Percentiles rank a stretch among this genome's conserved stretches.
Conservation (phyloP, 164 flowering plant genomes). For the Cinnamomum micranthum region DNA sequence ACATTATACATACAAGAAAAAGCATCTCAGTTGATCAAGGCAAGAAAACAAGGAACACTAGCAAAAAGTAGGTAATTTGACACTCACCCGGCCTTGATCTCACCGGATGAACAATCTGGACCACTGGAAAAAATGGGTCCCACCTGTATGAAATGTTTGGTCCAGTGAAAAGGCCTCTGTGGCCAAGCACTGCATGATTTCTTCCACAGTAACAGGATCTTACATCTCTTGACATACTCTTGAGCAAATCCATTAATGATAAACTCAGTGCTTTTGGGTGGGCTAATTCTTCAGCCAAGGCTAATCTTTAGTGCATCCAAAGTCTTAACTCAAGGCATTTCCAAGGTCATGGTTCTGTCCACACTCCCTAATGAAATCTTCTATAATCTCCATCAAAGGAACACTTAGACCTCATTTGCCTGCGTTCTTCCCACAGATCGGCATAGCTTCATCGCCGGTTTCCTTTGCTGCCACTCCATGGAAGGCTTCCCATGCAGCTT, state of each 20-base stretch:
- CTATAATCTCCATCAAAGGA: slow-evolving; percentile 82
- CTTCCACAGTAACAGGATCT: no score
- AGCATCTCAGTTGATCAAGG: no score
- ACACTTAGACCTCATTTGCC: slow-evolving; percentile 57
- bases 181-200: no score
- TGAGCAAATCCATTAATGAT: slow-evolving; percentile 23
- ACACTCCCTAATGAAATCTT: slow-evolving; percentile 91
- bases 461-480: slow-evolving; percentile 91
- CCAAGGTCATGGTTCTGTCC: slow-evolving; percentile 96
- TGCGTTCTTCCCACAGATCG: slow-evolving; percentile 89
- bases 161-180: no score
- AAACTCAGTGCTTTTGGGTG: slow-evolving; percentile 47
- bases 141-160: no score
- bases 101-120: no score
- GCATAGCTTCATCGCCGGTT: slow-evolving; percentile 82
- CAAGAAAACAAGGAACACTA: no score
- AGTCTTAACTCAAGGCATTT: slow-evolving; percentile 63
- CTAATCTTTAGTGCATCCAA: slow-evolving; percentile 54
- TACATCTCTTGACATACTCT: not conserved
- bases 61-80: no score
- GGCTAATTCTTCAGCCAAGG: slow-evolving; percentile 70
- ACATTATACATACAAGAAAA: no score
- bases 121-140: no score
- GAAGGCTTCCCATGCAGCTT: slow-evolving; percentile 80
- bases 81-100: no score